A percentile compares a stretch with the other conserved stretches of the same genome.
These are phyloP conservation scores for Phytophthora megakarya DNA, from an alignment of 352 stramenopile genomes.

Conservation along the genomic window DNA sequence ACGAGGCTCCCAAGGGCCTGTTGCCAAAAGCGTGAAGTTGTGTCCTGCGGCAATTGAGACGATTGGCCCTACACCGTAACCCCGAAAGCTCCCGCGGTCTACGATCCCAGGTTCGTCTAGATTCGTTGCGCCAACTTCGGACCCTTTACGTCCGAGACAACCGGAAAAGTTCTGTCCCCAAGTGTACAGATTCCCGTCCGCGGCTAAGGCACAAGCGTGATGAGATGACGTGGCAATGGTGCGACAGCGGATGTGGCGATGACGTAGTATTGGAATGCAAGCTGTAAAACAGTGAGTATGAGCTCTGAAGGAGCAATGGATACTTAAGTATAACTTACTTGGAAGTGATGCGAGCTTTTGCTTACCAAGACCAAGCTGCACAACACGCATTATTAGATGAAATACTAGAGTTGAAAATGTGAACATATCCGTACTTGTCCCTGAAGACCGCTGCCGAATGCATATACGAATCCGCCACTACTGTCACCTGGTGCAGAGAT, in stretches of 20 bases:
- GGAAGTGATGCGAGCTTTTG: slow-evolving; percentile 65
- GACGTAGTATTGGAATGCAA: slow-evolving; percentile 55
- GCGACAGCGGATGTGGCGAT: slow-evolving; percentile 55
- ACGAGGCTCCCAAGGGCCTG: slow-evolving; percentile 46
- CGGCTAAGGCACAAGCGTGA: slow-evolving; percentile 58
- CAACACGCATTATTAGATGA: background rate
- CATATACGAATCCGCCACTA: slow-evolving; percentile 55
- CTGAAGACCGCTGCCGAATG: slow-evolving; percentile 72
- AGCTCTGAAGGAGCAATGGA: background rate
- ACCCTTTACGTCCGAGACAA: slow-evolving; percentile 54
- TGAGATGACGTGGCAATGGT: slow-evolving; percentile 58
- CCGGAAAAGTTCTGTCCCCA: slow-evolving; percentile 67
- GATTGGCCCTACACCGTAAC: slow-evolving; percentile 53
- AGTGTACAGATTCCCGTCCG: slow-evolving; percentile 69
- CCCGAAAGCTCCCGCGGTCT: slow-evolving; percentile 28
- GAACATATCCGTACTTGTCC: slow-evolving; percentile 53
- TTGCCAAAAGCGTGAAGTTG: slow-evolving; percentile 66
- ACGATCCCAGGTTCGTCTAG: slow-evolving; percentile 60
- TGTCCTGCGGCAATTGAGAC: slow-evolving; percentile 60
- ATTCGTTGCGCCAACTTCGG: slow-evolving; percentile 30
- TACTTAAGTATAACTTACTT: slow-evolving; percentile 48
- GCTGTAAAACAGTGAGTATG: slow-evolving; percentile 33
- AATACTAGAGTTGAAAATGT: background rate
- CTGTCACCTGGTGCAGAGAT: background rate
- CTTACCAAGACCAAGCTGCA: slow-evolving; percentile 67